Evolutionary conservation across 202 grass and related monocot species (phyloP), one percentile per base, ranked within the genome.

Genomic region (Tripidium arundinaceum): DNA sequence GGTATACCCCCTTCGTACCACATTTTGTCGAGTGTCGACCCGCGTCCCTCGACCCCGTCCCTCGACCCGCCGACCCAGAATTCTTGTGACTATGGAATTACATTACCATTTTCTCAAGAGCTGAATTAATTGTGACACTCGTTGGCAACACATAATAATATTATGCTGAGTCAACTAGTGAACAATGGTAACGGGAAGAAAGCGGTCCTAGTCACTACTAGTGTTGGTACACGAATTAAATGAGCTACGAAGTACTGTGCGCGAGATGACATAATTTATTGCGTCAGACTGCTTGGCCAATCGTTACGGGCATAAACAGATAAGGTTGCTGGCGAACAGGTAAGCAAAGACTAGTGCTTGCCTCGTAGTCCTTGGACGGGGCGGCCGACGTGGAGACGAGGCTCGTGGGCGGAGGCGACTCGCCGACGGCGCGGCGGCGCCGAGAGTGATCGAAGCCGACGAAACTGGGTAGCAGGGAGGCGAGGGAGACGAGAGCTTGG

Each of bases 301-400:
- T 73, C 1, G 5, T 54, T 21, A 57, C 19, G 1, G 39, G 29
- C 77, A 39, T 5, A 6, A 72, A 57, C 64, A 78, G 74, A 70
- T 55, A 60, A 81, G 54, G 54, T 62, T 38, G 58, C 64, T 55
- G 11, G 28, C 46, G 13, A 54, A 34, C 46, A 73, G 54, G 46
- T 52, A 72, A 52, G 27, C 70, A 36, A 39, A 36, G 10, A 77
- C 18, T 22, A 34, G 28, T 2, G 6, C 82, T 79, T 70, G 88
- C 94, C 94, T 97, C 94, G 83, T 97, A 97, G 54, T 90, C 87
- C 75, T 85, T 83, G 26, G 81, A 42, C 27, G 76, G 70, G 15
- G 80, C 22, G 15, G 83, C 58, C 34, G 81, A 68, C 29, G 80
- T 49, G 25, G 91, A 94, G 9, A 86, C 45, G 49, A 85, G 21